Base-by-base conservation (phyloP, 306 rosid genomes). In the Cicer chorassanicum region DNA sequence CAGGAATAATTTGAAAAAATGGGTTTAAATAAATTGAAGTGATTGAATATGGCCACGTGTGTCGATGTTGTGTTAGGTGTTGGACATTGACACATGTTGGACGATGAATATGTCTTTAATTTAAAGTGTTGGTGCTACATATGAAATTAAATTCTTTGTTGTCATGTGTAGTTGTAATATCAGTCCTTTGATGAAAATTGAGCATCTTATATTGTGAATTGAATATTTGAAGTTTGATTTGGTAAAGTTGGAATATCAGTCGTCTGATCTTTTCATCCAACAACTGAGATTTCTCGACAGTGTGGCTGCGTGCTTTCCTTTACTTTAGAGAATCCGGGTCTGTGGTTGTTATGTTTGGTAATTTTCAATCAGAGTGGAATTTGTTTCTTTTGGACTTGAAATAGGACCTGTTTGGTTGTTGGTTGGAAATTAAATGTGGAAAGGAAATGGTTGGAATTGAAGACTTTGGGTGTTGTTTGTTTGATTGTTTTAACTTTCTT, bases 401-500 rank as follows among this genome's bases (percentile, higher is more conserved):
- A 7, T 55, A 11, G 7, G 42, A 41, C 16, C 0, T 40, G 44
- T 41, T 62, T 62, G 51, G 19, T 74, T 62, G 54, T 19, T 65
- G 44, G 53, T 38, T 69, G 10, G 64, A 56, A 65, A 53, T 55
- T 48, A 50, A 41, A 65, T 36, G 74, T 54, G 24, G 68, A 40
- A 49, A 9, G 40, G 46, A 24, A 57, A 40, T 42, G 13, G 41
- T 43, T 8, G 56, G 19, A 65, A 50, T 42, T 42, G 19, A 61
- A 21, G 59, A 36, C 10, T 51, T 29, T 21, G 36, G 41, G 42
- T 7, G 12, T 46, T 50, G 11, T 66, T 24, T 50, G 51, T 76
- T 62, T 72, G 29, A 13, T 50, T 50, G 44, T 80, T 62, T 80
- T 51, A 57, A 24, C 64, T 10, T 57, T 57, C 64, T 21, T 21